Conservation (phyloP, 768 basidiomycete genomes). For the Neoboletus magnificus region DNA sequence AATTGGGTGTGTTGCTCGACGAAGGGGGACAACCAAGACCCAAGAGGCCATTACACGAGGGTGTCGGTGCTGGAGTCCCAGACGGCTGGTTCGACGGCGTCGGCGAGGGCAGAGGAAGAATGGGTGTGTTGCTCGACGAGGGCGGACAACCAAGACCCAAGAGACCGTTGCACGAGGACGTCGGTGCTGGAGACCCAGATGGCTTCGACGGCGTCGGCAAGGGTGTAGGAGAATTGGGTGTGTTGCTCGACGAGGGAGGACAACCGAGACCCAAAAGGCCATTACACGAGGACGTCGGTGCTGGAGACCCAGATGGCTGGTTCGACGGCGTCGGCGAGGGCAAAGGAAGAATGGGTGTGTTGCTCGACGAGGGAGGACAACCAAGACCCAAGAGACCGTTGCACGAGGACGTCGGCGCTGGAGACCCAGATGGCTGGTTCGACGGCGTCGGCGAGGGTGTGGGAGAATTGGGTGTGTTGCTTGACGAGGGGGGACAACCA, state of each 20-base stretch:
- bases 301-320: not conserved
- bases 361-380: slow-evolving; percentile 1
- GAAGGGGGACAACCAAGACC: not conserved
- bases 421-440: not conserved
- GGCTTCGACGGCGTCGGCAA: not conserved
- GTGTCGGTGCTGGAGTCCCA: too few species aligned
- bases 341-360: not conserved
- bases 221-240: not conserved
- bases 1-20: not conserved
- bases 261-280: not conserved
- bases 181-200: not conserved
- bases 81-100: not conserved
- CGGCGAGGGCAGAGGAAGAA: not conserved
- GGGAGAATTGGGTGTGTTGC: not conserved
- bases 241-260: not conserved
- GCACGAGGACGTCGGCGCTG: not conserved
- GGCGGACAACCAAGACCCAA: not conserved
- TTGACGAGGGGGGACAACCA: not conserved
- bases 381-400: not conserved
- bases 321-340: not conserved
- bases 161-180: slow-evolving; percentile 8
- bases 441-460: not conserved
- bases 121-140: not conserved
- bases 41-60: not conserved
- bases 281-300: too few species aligned